phyloP scores from a whole-genome alignment of 495 filamentous ascomycete genomes.

The Mytilinidion resinicola region DNA sequence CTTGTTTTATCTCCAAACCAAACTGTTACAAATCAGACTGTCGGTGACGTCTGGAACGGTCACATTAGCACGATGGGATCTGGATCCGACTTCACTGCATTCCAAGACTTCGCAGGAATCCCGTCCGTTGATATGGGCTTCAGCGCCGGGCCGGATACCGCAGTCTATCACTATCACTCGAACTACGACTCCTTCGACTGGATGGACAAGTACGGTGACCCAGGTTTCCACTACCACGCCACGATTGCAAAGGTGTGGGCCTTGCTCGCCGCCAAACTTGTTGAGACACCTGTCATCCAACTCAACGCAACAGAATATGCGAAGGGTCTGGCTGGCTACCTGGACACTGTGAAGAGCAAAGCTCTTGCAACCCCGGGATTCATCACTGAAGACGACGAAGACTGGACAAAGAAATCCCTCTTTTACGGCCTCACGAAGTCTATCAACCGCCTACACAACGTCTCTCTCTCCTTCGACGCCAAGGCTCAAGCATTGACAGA shows the following conservation, averaged over 20 bases:
- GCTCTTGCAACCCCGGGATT: conserved; percentile 22
- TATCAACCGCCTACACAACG: conserved; percentile 43
- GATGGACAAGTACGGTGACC: conserved; percentile 67
- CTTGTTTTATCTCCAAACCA: conserved; percentile 73
- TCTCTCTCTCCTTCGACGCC: conserved; percentile 48
- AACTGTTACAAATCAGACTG: conserved; percentile 56
- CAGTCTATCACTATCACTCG: conserved; percentile 72
- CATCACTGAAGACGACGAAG: background rate
- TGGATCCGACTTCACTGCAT: conserved; percentile 69
- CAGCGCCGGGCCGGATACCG: conserved; percentile 33
- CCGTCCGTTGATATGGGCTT: conserved; percentile 60
- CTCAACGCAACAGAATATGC: conserved; percentile 42
- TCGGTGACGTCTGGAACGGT: conserved; percentile 55
- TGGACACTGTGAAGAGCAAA: conserved; percentile 48
- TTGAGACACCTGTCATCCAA: conserved; percentile 37
- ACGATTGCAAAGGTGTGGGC: conserved; percentile 55
- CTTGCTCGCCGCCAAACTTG: conserved; percentile 36
- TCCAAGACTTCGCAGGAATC: conserved; percentile 67
- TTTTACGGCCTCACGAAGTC: conserved; percentile 46
- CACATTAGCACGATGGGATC: conserved; percentile 62
- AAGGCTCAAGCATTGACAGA: conserved; percentile 46
- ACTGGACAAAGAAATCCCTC: conserved; percentile 9
- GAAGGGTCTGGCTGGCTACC: conserved; percentile 37
- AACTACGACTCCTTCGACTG: conserved; percentile 72
- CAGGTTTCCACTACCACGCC: conserved; percentile 54